phyloP scores from a whole-genome alignment of 2,329 filamentous ascomycete species.

The Diaporthe eres region DNA sequence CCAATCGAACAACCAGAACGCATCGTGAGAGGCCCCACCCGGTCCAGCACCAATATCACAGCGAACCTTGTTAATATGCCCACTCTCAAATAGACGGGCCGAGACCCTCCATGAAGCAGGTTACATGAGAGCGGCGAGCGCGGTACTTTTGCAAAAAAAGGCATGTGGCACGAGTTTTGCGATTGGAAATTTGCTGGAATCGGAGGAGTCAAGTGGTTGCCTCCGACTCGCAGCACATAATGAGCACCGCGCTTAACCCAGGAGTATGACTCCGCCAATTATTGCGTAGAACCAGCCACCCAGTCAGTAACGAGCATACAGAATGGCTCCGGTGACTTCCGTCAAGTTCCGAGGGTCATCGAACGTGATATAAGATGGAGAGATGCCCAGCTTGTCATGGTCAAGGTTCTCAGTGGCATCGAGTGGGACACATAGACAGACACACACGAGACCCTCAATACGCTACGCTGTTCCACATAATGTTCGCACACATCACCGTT shows the following conservation, averaged over 20 bases:
- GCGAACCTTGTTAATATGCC: constrained; percentile 26
- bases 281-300: constrained; percentile 3
- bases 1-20: constrained; percentile 8
- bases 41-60: constrained; percentile 12
- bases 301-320: background rate
- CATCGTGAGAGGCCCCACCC: constrained; percentile 4
- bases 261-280: constrained; percentile 17
- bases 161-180: constrained; percentile 1
- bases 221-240: constrained; percentile 16
- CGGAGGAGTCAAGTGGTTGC: constrained; percentile 3
- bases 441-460: background rate
- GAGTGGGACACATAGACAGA: background rate
- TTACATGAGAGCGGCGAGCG: constrained; percentile 28
- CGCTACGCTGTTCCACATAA: background rate
- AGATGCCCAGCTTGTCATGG: background rate
- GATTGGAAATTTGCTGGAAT: constrained; percentile 6
- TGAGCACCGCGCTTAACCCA: background rate
- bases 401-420: background rate
- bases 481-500: constrained; percentile 23
- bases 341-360: constrained; percentile 4
- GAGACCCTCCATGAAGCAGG: constrained; percentile 21
- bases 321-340: constrained; percentile 3
- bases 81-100: constrained; percentile 11
- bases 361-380: constrained; percentile 1
- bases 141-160: background rate